These are phyloP conservation scores for Flaveria sonorensis DNA, from an alignment of 129 eudicot species.

Conservation along the genomic window DNA sequence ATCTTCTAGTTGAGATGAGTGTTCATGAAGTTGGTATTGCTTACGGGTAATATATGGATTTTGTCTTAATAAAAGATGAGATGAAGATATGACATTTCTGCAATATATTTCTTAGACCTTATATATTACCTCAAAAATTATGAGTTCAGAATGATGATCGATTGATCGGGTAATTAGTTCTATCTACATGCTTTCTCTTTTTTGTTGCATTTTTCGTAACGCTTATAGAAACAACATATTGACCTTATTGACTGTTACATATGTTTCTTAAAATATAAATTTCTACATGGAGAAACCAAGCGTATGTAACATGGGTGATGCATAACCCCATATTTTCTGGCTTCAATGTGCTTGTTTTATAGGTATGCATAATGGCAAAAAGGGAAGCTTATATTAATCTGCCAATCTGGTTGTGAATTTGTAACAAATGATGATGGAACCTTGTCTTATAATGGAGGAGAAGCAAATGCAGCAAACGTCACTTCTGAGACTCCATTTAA, in stretches of 20 bases:
- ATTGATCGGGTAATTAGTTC: not conserved
- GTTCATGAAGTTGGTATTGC: not conserved
- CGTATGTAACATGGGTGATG: not conserved
- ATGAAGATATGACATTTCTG: not conserved
- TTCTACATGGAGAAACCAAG: too few relatives aligned
- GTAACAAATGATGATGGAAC: conserved; percentile 64
- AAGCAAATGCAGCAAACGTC: conserved; percentile 71
- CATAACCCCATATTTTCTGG: conserved; percentile 17
- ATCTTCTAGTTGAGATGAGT: conserved; percentile 2
- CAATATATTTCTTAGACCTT: not conserved
- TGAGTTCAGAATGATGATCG: conserved; percentile 3
- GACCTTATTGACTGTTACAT: not conserved
- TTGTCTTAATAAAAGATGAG: not conserved
- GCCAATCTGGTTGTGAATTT: conserved; percentile 80
- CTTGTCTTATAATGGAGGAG: conserved; percentile 69
- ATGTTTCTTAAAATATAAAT: too few relatives aligned
- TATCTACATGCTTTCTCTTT: not conserved
- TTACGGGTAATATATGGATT: not conserved
- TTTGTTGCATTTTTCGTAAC: conserved; percentile 1
- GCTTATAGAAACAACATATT: not conserved
- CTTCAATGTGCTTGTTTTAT: conserved; percentile 27
- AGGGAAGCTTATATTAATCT: conserved; percentile 76
- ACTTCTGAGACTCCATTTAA: conserved; percentile 54
- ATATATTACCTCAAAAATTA: not conserved
- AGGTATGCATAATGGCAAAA: too few relatives aligned